Conservation (phyloP, 2,329 filamentous ascomycete genomes). For the Rosellinia necatrix region DNA sequence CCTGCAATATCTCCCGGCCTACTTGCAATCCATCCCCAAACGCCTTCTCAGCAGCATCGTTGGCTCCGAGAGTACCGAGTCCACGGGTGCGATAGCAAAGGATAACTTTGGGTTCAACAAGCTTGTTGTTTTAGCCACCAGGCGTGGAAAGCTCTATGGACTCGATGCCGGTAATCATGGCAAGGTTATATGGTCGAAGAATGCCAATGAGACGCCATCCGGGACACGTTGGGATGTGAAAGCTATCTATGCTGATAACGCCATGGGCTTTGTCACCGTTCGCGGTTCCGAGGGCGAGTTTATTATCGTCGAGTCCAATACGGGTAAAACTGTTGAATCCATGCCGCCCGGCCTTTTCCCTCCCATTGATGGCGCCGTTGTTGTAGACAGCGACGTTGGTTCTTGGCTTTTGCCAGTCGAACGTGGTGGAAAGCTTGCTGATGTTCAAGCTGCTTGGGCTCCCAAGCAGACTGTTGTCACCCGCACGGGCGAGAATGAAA, state of each 20-base stretch:
- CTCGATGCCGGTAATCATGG: constrained; percentile 78
- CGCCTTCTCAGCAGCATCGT: constrained; percentile 69
- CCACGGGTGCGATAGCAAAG: constrained; percentile 56
- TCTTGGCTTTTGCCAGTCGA: constrained; percentile 61
- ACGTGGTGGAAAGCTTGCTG: constrained; percentile 52
- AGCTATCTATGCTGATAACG: constrained; percentile 67
- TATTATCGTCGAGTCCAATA: constrained; percentile 58
- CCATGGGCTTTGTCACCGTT: constrained; percentile 59
- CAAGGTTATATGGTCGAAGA: constrained; percentile 74
- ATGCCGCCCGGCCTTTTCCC: constrained; percentile 47
- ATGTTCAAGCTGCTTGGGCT: constrained; percentile 50
- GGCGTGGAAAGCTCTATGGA: constrained; percentile 77
- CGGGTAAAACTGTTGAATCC: constrained; percentile 56
- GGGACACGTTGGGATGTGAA: constrained; percentile 68
- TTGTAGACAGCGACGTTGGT: constrained; percentile 57
- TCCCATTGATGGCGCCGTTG: constrained; percentile 51
- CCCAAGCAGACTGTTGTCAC: constrained; percentile 61
- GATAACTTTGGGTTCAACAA: constrained; percentile 91
- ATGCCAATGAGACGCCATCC: constrained; percentile 61
- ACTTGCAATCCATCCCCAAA: constrained; percentile 69
- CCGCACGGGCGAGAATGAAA: constrained; percentile 51
- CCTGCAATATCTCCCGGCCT: constrained; percentile 75
- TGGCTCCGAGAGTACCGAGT: constrained; percentile 55
- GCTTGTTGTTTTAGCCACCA: constrained; percentile 78
- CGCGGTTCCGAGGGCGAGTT: constrained; percentile 66